These are phyloP conservation scores for Grammothele lineata DNA, from an alignment of 768 basidiomycete species.

Conservation along the genomic window DNA sequence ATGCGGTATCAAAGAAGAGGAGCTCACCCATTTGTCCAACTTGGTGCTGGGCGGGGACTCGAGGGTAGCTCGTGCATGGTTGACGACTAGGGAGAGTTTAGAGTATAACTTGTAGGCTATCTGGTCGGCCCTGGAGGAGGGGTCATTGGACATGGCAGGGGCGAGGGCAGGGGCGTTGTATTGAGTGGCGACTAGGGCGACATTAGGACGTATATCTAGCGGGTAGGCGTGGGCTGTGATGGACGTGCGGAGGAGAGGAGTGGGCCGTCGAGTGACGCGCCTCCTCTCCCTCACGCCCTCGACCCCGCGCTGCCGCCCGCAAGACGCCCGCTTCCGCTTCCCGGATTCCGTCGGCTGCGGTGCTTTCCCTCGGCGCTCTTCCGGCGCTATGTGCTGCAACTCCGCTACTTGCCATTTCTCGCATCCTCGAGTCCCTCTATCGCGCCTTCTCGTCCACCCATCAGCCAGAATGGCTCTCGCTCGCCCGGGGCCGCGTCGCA, in stretches of 20 bases:
- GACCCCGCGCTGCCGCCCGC: too few species aligned
- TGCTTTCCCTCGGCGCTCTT: too few species aligned
- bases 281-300: too few species aligned
- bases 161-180: constrained; percentile 13
- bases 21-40: constrained; percentile 78
- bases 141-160: constrained; percentile 49
- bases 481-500: too few species aligned
- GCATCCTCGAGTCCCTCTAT: too few species aligned
- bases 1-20: neutral
- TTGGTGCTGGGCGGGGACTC: constrained; percentile 42
- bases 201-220: constrained; percentile 23
- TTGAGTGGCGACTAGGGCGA: constrained; percentile 16
- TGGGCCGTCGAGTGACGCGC: constrained; percentile 1
- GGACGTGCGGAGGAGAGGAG: constrained; percentile 8
- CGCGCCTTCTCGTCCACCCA: too few species aligned
- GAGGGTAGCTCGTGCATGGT: constrained; percentile 64
- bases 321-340: too few species aligned
- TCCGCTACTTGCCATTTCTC: too few species aligned
- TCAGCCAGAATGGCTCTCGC: too few species aligned
- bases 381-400: too few species aligned
- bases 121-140: constrained; percentile 68
- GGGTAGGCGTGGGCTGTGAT: constrained; percentile 7
- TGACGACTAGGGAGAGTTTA: constrained; percentile 74
- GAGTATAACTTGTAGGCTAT: constrained; percentile 81
- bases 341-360: too few species aligned